Evolutionary conservation across 176 grass and related monocot genomes (phyloP).

Genomic region (Aegilops sharonensis): DNA sequence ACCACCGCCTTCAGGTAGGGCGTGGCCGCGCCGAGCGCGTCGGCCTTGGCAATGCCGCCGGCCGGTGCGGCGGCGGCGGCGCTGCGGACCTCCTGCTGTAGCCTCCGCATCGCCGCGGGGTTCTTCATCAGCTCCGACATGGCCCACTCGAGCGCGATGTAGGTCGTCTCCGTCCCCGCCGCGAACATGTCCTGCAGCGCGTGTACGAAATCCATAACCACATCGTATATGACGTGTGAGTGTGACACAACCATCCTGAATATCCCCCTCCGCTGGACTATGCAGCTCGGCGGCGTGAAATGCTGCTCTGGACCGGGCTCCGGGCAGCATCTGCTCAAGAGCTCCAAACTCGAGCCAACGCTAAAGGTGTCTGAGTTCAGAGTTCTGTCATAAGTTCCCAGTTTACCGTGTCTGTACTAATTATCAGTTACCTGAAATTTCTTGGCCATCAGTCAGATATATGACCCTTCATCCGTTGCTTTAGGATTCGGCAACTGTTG

Average conservation of each 20-base stretch:
- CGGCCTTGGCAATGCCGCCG: not conserved
- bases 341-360: no score
- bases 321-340: no score
- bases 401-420: no score
- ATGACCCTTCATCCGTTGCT: no score
- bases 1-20: constrained; percentile 51
- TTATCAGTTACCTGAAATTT: no score
- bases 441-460: no score
- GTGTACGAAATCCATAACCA: not conserved
- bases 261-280: not conserved
- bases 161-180: constrained; percentile 43
- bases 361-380: no score
- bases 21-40: not conserved
- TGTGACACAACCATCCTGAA: not conserved
- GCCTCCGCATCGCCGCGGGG: constrained; percentile 28
- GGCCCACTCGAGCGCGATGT: constrained; percentile 46
- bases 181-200: constrained; percentile 43
- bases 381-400: no score
- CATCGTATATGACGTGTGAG: no score
- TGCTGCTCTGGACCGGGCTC: no score
- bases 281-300: no score
- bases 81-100: constrained; percentile 29
- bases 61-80: not conserved
- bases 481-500: no score
- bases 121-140: constrained; percentile 55